A percentile compares a stretch with the other conserved stretches of the same genome.
Evolutionary conservation across 768 basidiomycete genomes (phyloP).

Genomic region (Boletus tylopilopsis): DNA sequence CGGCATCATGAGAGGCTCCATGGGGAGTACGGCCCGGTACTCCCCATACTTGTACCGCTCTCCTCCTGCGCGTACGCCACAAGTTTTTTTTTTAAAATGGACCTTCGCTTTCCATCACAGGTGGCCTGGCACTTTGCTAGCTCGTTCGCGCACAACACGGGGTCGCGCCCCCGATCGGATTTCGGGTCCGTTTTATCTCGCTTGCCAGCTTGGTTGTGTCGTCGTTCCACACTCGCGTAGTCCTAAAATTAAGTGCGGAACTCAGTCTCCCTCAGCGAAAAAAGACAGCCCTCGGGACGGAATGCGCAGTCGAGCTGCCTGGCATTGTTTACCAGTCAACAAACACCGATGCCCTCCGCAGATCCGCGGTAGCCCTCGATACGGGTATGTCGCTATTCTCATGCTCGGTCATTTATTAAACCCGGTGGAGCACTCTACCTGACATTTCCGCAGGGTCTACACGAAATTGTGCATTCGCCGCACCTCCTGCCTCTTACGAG

Average conservation of each 20-base stretch:
- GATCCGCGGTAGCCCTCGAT: slow-evolving; percentile 29
- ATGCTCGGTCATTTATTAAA: slow-evolving; percentile 15
- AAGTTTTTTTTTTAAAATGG: no score
- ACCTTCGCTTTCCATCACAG: no score
- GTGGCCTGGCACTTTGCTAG: no score
- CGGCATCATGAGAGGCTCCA: slow-evolving; percentile 22
- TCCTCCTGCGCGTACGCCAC: slow-evolving; percentile 3
- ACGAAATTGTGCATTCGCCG: slow-evolving; percentile 24
- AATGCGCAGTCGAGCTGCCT: background rate
- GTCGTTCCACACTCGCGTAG: background rate
- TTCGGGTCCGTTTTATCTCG: slow-evolving; percentile 12
- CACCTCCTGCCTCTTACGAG: slow-evolving; percentile 23
- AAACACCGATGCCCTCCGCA: slow-evolving; percentile 13
- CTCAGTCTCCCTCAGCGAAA: background rate
- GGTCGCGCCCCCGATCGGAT: slow-evolving; percentile 1
- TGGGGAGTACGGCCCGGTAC: no score
- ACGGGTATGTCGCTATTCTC: slow-evolving; percentile 23
- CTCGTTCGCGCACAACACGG: slow-evolving; percentile 1
- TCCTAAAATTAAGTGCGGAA: slow-evolving; percentile 3
- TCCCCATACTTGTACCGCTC: slow-evolving; percentile 17
- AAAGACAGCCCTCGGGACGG: slow-evolving; percentile 14
- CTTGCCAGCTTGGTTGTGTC: background rate
- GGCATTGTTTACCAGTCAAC: slow-evolving; percentile 2
- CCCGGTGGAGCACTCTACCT: slow-evolving; percentile 19
- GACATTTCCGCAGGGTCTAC: slow-evolving; percentile 17